Base-by-base conservation (phyloP, 2,329 filamentous ascomycete genomes). In the Rhynchosporium graminicola region DNA sequence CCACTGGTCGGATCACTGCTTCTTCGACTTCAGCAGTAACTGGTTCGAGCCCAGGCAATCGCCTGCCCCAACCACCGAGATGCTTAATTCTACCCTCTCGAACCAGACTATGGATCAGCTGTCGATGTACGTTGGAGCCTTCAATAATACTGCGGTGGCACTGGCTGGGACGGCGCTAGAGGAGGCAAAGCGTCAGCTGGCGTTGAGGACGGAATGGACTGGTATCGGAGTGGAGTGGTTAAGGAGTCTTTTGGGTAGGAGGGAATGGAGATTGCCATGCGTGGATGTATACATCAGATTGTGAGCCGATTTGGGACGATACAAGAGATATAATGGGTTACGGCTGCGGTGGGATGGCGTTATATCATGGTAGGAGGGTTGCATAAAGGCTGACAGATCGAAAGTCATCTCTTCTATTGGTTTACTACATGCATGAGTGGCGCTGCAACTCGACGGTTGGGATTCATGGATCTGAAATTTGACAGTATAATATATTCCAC, bases 221-320 rank as follows among this genome's bases (percentile, higher is more conserved):
- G 87, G 91, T 0, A 80, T 93, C 55, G 91, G 91, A 0, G 80
- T 94, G 61, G 92, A 96, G 76, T 97, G 93, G 92, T 77, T 97
- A 63, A 84, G 92, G 69, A 92, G 87, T 71, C 76, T 96, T 57
- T 76, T 97, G 57, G 93, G 92, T 3, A 86, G 86, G 76, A 86
- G 90, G 71, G 93, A 97, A 76, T 96, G 94, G 91, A 85, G 90
- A 70, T 84, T 99, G 67, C 92, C 94, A 62, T 97, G 93, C 75
- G 83, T 99, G 76, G 92, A 97, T 76, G 85, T 98, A 36, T 87
- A 93, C 70, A 86, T 98, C 59, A 82, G 91, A 66, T 78, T 97
- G 67, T 95, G 63, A 73, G 43, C 12, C 20, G 38, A 12, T 51
- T 1, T 13, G 29, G 33, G 29, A 59, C 10, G 62, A 63, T 54